Evolutionary conservation across 441 rosid species (phyloP).

Genomic region (Populus hybrid): DNA sequence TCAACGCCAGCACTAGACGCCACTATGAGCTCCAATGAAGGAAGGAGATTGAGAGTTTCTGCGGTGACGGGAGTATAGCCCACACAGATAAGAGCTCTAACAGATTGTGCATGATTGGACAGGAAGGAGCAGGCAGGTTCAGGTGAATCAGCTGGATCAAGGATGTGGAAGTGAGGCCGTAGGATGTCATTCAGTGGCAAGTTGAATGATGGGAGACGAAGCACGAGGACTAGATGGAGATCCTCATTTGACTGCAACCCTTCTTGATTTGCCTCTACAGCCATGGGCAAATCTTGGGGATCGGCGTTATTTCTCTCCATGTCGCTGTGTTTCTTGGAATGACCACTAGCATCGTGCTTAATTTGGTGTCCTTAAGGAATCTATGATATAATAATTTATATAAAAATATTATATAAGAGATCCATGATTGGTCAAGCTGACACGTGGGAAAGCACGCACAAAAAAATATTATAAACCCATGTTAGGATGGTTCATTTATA

Average conservation of each 20-base stretch:
- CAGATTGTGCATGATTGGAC: constrained; percentile 16
- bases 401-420: no score
- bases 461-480: no score
- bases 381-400: no score
- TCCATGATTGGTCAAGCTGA: no score
- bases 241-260: not conserved
- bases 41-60: constrained; percentile 33
- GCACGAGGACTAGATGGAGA: constrained; percentile 26
- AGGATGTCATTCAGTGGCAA: constrained; percentile 7
- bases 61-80: constrained; percentile 31
- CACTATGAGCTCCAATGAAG: constrained; percentile 36
- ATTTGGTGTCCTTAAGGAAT: no score
- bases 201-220: constrained; percentile 19
- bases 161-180: constrained; percentile 18
- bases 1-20: constrained; percentile 39
- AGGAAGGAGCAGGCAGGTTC: constrained; percentile 27
- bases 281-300: not conserved
- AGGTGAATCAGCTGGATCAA: constrained; percentile 30
- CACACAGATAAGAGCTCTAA: constrained; percentile 29
- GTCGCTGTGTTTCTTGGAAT: no score
- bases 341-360: no score
- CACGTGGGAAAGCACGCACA: no score
- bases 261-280: not conserved
- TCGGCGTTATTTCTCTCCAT: not conserved
- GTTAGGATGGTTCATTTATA: no score